These are phyloP conservation scores for Globisporangium cederbergense DNA, from an alignment of 352 stramenopile species.

Conservation along the genomic window DNA sequence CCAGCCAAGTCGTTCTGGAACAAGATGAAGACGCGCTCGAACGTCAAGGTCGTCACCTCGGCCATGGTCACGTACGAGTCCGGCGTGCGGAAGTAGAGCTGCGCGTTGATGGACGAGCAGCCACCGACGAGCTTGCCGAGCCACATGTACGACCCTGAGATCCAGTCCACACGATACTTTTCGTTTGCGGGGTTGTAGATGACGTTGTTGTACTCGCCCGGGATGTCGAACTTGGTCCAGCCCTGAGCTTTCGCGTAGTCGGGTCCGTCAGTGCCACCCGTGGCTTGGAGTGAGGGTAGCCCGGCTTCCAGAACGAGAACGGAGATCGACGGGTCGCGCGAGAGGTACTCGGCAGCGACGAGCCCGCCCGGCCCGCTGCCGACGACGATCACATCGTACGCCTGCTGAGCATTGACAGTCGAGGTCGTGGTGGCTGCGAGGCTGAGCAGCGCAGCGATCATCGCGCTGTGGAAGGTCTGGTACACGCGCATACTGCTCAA, in stretches of 20 bases:
- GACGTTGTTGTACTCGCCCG: conserved; percentile 45
- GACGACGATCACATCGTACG: conserved; percentile 31
- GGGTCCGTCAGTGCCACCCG: conserved; percentile 38
- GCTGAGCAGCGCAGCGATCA: not conserved
- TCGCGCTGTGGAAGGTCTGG: not conserved
- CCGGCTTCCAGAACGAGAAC: conserved; percentile 31
- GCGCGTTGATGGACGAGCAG: conserved; percentile 74
- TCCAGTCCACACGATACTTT: conserved; percentile 42
- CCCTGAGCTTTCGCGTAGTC: conserved; percentile 36
- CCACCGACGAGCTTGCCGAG: conserved; percentile 72
- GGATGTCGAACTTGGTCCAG: conserved; percentile 67
- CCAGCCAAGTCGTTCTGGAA: too few relatives aligned
- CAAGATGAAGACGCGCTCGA: too few relatives aligned
- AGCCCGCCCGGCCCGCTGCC: conserved; percentile 28
- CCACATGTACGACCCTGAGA: conserved; percentile 35
- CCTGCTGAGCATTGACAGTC: not conserved
- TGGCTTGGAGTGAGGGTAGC: conserved; percentile 35
- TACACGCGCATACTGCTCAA: not conserved
- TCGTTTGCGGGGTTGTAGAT: conserved; percentile 39
- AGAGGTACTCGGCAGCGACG: conserved; percentile 27
- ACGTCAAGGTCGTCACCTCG: too few relatives aligned
- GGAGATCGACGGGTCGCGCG: conserved; percentile 16
- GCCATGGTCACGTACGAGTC: conserved; percentile 40
- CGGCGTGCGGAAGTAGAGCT: conserved; percentile 72
- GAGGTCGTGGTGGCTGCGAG: not conserved